Base-by-base conservation (phyloP, 2,329 filamentous ascomycete genomes). In the Calonectria ilicicola region DNA sequence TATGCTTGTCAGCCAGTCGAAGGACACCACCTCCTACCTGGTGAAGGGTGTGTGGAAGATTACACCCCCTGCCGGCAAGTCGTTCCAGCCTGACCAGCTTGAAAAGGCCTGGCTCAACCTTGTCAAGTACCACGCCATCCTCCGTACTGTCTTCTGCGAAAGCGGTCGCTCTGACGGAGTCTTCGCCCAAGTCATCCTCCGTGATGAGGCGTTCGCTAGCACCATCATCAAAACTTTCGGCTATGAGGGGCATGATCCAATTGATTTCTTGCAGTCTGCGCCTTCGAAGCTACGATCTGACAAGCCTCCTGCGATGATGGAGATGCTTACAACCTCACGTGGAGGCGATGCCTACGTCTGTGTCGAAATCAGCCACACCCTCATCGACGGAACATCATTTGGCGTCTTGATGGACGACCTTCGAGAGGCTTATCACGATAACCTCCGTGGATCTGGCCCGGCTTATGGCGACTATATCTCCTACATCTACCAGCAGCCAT, bases 361-460 rank as follows among this genome's bases (percentile, higher is more conserved):
- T 8, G 68, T 84, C 7, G 82, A 84, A 21, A 79, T 84, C 49
- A 83, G 79, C 60, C 82, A 84, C 62, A 77, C 77, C 1, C 70
- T 83, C 19, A 76, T 80, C 2, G 82, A 84, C 15, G 82, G 80
- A 6, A 69, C 77, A 7, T 82, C 82, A 2, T 71, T 78, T 6
- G 58, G 70, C 8, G 76, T 82, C 17, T 56, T 85, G 9, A 74
- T 84, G 5, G 63, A 74, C 3, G 82, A 84, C 26, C 67, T 84
- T 2, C 67, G 64, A 0, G 27, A 69, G 2, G 78, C 77, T 2
- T 84, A 84, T 26, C 72, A 77, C 2, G 76, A 68, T 8, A 14
- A 51, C 32, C 3, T 74, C 17, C 53, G 53, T 12, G 53, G 53
- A 7, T 60, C 53, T 8, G 53, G 53, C 35, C 53, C 53, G 12